Evolutionary conservation across 345 rosid genomes (phyloP).

Genomic region (Citrus unshiu): DNA sequence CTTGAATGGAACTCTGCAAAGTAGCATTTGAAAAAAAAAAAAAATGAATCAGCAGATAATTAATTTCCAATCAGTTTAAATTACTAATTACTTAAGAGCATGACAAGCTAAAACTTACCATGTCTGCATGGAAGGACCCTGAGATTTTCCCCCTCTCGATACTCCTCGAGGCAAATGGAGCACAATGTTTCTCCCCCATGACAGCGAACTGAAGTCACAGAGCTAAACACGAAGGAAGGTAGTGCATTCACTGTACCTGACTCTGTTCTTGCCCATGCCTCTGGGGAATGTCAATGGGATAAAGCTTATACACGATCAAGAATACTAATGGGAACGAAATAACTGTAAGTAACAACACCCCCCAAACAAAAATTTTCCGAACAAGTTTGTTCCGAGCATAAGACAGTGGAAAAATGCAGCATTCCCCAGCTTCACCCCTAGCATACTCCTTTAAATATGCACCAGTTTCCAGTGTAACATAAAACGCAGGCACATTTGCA

Average conservation of each 20-base stretch:
- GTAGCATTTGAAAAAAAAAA: constrained; percentile 19
- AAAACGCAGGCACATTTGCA: constrained; percentile 48
- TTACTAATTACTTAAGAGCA: not conserved
- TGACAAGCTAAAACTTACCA: constrained; percentile 30
- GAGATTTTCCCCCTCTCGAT: constrained; percentile 53
- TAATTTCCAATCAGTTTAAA: not conserved
- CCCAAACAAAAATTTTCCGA: too few species aligned
- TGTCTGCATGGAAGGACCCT: constrained; percentile 74
- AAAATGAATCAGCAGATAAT: not conserved
- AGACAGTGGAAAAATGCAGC: constrained; percentile 52
- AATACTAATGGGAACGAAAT: constrained; percentile 33
- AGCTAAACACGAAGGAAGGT: constrained; percentile 43
- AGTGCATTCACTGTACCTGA: constrained; percentile 39
- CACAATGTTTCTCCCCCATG: constrained; percentile 43
- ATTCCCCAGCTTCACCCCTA: constrained; percentile 39
- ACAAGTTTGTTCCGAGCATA: not conserved
- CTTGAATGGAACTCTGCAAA: constrained; percentile 64
- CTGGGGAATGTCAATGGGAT: constrained; percentile 37
- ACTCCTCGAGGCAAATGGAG: constrained; percentile 76
- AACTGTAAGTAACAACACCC: not conserved
- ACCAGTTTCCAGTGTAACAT: constrained; percentile 53
- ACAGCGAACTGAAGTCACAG: constrained; percentile 19
- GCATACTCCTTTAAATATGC: constrained; percentile 43
- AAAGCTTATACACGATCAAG: too few species aligned
- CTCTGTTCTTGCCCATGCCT: constrained; percentile 33